Conservation (phyloP, 805 yeast genomes). For the Yueomyces sinensis region DNA sequence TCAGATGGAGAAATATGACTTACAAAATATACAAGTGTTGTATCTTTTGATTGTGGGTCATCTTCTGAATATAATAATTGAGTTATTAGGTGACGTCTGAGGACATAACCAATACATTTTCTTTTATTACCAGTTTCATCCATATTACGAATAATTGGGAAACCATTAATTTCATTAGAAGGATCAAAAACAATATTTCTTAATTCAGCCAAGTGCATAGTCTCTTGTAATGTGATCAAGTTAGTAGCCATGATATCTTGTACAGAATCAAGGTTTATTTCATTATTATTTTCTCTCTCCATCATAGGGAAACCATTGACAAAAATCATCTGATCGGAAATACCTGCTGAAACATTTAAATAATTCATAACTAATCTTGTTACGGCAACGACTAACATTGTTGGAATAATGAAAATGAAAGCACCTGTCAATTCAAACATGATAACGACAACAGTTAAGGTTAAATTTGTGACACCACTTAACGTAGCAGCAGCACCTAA, state of each 20-base stretch:
- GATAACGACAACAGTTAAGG: constrained; percentile 85
- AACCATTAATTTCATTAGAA: constrained; percentile 28
- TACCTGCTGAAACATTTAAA: constrained; percentile 67
- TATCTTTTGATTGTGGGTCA: background rate
- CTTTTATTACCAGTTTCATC: constrained; percentile 22
- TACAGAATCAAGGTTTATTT: constrained; percentile 31
- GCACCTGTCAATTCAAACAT: constrained; percentile 98
- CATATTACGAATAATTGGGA: constrained; percentile 38
- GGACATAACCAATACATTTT: constrained; percentile 28
- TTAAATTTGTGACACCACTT: constrained; percentile 86
- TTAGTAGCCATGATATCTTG: constrained; percentile 50
- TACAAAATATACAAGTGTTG: background rate
- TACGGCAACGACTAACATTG: constrained; percentile 88
- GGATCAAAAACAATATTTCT: constrained; percentile 14
- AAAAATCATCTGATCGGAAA: constrained; percentile 88
- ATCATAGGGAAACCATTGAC: constrained; percentile 82
- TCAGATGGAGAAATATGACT: background rate
- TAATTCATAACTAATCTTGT: constrained; percentile 69
- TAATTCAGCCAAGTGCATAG: constrained; percentile 15
- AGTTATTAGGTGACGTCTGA: constrained; percentile 15
- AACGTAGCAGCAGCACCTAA: constrained; percentile 93
- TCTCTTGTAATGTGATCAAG: constrained; percentile 14
- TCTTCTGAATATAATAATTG: constrained; percentile 8
- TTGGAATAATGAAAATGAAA: constrained; percentile 76
- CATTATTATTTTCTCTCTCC: constrained; percentile 55